Base-by-base conservation (phyloP, 768 basidiomycete genomes). In the Panus rudis region DNA sequence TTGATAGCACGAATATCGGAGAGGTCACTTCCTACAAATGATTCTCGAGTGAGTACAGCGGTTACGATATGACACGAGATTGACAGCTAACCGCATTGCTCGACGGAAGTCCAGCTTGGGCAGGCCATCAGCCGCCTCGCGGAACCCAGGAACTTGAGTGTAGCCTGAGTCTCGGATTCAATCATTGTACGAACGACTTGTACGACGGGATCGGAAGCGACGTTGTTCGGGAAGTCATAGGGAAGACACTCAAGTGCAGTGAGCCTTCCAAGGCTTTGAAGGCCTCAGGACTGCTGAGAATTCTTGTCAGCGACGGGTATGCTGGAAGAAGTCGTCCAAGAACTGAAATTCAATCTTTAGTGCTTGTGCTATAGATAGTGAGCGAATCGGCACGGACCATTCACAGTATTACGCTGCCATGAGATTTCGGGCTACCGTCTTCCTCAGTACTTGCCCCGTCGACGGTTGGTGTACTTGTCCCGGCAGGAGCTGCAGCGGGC, bases 271-370 rank as follows among this genome's bases (percentile, higher is more conserved):
- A 98, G 67, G 52, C 75, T 50, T 80, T 68, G 30, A 97, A 71
- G 37, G 88, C 79, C 53, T 92, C 77, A 4, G 81, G 71, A 47
- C 75, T 71, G 37, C 74, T 66, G 47, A 96, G 60, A 97, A 97
- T 52, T 97, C 94, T 51, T 80, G 80, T 68, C 88, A 88, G 61
- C 96, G 89, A 19, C 80, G 78, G 1, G 79, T 72, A 57, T 94
- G 92, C 54, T 93, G 92, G 68, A 98, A 93, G 31, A 98, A 73
- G 5, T 94, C 93, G 60, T 93, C 91, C 42, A 93, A 72, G 63
- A 96, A 93, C 90, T 93, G 52, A 10, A 25, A n/a, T n/a, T 19
- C 2, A 22, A 30, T 11, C 33, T 14, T 35, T 14, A 32, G 24
- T 12, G 43, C 21, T 2, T n/a, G 5, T 37, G 17, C 14, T 10